A percentile compares a stretch with the other conserved stretches of the same genome.
Evolutionary conservation across 306 rosid genomes (phyloP).

Genomic region (Castanea sativa): DNA sequence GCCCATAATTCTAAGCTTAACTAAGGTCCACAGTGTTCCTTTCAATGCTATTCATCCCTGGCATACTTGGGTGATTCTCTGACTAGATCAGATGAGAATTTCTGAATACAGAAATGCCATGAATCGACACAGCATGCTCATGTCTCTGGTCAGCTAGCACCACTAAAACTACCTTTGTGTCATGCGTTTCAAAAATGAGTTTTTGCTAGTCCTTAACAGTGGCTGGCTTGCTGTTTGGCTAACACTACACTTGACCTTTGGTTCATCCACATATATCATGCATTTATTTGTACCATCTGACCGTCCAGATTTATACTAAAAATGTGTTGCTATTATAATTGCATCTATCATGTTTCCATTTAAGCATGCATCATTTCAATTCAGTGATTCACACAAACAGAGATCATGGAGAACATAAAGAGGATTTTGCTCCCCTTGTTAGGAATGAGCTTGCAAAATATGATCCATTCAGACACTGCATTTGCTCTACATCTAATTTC

Average conservation of each 20-base stretch:
- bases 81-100: not conserved
- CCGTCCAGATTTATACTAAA: not conserved
- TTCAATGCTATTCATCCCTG: not conserved
- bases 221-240: not conserved
- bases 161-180: not conserved
- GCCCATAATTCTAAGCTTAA: not conserved
- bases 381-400: not conserved
- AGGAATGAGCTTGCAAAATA: not conserved
- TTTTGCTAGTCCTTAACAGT: not conserved
- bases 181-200: not conserved
- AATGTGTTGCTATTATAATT: not conserved
- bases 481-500: not conserved
- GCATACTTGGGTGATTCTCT: not conserved
- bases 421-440: not conserved
- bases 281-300: not conserved
- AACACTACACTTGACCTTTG: too few relatives aligned
- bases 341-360: not conserved
- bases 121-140: not conserved
- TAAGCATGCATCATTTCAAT: not conserved
- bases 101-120: not conserved
- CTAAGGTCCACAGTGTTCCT: not conserved
- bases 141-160: not conserved
- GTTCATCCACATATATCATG: not conserved
- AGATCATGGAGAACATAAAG: not conserved
- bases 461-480: constrained; percentile 3